phyloP scores from a whole-genome alignment of 176 grass and related monocot species.

The Raddia guianensis region DNA sequence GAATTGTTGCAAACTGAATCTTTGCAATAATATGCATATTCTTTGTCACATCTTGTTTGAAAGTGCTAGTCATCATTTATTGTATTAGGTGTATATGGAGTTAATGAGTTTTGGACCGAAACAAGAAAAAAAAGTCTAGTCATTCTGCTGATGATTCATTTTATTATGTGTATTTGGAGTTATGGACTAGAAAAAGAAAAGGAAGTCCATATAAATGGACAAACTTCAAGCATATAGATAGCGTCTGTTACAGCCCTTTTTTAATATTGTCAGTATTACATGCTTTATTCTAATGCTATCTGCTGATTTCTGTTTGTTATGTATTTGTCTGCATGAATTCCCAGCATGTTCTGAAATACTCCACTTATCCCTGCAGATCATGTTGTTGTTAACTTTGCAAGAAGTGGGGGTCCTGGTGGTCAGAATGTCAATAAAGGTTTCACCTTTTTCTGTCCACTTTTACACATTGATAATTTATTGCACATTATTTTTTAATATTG shows the following conservation, averaged over 20 bases:
- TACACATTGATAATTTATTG: not conserved
- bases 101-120: not conserved
- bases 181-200: not conserved
- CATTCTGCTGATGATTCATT: not conserved
- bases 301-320: constrained; percentile 4
- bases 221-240: constrained; percentile 1
- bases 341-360: constrained; percentile 36
- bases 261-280: constrained; percentile 2
- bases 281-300: not conserved
- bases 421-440: constrained; percentile 99
- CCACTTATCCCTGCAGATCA: constrained; percentile 59
- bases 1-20: not conserved
- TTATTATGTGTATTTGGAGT: not conserved
- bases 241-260: not conserved
- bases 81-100: constrained; percentile 6
- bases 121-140: not conserved
- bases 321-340: constrained; percentile 1
- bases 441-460: not conserved
- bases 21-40: constrained; percentile 28
- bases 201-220: not conserved
- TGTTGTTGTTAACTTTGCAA: constrained; percentile 90
- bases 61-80: constrained; percentile 21
- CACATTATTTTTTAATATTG: not conserved
- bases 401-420: constrained; percentile 96
- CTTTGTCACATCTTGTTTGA: not conserved